Conservation (phyloP, 2,329 filamentous ascomycete species). For the Emergomyces africanus region DNA sequence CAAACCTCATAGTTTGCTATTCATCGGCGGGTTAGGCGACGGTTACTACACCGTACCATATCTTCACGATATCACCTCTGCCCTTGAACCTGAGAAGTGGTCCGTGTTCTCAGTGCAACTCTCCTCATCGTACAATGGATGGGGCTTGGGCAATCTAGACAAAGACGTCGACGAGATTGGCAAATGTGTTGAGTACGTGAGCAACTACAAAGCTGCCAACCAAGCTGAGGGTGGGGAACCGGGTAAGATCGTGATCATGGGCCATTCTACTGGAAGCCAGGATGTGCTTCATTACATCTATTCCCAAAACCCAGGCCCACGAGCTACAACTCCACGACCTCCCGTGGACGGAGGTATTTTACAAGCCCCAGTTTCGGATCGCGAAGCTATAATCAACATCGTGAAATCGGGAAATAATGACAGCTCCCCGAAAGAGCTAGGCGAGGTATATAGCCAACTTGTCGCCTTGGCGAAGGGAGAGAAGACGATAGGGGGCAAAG, state of each 20-base stretch:
- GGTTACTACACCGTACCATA: conserved; percentile 44
- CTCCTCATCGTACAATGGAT: conserved; percentile 41
- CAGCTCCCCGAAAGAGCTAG: conserved; percentile 7
- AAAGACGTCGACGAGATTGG: conserved; percentile 43
- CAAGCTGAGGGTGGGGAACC: conserved; percentile 7
- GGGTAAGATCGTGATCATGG: conserved; percentile 53
- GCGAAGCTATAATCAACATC: conserved; percentile 42
- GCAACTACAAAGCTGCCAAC: conserved; percentile 17
- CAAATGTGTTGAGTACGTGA: conserved; percentile 40
- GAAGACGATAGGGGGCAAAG: conserved; percentile 13
- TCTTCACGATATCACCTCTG: conserved; percentile 35
- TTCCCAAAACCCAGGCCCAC: conserved; percentile 27
- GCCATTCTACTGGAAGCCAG: conserved; percentile 57
- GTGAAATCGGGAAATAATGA: conserved; percentile 12
- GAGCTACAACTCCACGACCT: conserved; percentile 26
- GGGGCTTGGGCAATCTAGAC: conserved; percentile 40
- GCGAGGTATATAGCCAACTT: conserved; percentile 21
- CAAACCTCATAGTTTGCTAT: conserved; percentile 40
- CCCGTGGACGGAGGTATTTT: conserved; percentile 61
- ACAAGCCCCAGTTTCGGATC: conserved; percentile 68
- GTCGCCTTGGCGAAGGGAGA: conserved; percentile 20
- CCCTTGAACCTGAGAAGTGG: conserved; percentile 40
- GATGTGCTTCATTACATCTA: conserved; percentile 53
- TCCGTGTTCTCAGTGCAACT: conserved; percentile 39
- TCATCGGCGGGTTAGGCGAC: conserved; percentile 47